These are phyloP conservation scores for Casuarina cunninghamiana DNA, from an alignment of 306 rosid genomes.

Conservation along the genomic window DNA sequence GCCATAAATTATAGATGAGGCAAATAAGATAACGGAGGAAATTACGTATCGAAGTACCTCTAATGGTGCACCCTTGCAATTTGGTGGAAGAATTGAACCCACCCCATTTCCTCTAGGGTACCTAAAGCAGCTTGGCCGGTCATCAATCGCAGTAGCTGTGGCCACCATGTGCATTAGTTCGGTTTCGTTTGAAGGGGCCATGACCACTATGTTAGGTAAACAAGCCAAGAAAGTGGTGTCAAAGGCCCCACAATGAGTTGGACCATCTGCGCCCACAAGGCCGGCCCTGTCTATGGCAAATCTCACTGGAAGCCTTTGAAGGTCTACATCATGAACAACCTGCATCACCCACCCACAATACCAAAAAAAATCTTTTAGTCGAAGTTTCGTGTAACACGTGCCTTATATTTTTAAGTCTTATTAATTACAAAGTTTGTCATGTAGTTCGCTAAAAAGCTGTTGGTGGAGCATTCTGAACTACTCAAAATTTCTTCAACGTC, in stretches of 20 bases:
- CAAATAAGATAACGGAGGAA: not conserved
- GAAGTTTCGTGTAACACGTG: not conserved
- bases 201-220: conserved; percentile 71
- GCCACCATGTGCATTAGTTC: conserved; percentile 71
- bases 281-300: conserved; percentile 69
- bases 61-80: conserved; percentile 47
- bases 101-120: conserved; percentile 64
- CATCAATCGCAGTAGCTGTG: conserved; percentile 72
- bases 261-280: conserved; percentile 72
- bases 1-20: no score
- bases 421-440: no score
- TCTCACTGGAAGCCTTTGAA: conserved; percentile 65
- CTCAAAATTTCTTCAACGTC: not conserved
- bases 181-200: conserved; percentile 65
- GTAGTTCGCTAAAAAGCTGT: no score
- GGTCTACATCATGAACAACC: conserved; percentile 72
- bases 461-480: not conserved
- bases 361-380: not conserved
- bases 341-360: conserved; percentile 12
- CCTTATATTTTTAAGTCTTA: no score
- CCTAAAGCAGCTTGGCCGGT: conserved; percentile 67
- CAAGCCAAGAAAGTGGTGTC: conserved; percentile 71
- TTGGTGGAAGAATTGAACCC: conserved; percentile 53
- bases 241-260: conserved; percentile 76
- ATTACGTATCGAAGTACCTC: not conserved